phyloP scores from a whole-genome alignment of 2,329 filamentous ascomycete genomes.

The Fusarium anguioides region DNA sequence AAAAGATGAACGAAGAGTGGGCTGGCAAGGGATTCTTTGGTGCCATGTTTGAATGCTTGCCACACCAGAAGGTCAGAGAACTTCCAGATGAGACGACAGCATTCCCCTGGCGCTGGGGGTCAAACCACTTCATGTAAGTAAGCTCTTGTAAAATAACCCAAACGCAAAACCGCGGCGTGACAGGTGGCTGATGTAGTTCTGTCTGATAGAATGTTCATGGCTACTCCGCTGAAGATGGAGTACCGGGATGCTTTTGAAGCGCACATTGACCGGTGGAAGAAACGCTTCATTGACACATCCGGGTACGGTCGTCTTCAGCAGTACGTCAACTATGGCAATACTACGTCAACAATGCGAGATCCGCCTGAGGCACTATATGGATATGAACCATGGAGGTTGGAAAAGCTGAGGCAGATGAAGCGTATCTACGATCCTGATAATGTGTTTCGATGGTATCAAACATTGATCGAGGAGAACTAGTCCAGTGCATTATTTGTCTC shows the following conservation, averaged over 20 bases:
- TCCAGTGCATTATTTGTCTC: not conserved
- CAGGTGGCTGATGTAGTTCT: not conserved
- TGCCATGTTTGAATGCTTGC: not conserved
- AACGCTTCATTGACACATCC: not conserved
- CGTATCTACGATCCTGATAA: not conserved
- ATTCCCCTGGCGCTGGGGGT: not conserved
- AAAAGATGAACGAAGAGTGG: not conserved
- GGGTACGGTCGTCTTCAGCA: not conserved
- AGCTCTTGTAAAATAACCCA: not conserved
- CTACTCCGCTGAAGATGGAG: not conserved
- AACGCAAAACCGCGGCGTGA: not conserved
- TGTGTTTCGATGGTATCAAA: not conserved
- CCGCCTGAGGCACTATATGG: not conserved
- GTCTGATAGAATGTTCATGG: not conserved
- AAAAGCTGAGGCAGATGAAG: not conserved
- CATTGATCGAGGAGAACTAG: not conserved
- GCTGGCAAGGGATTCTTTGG: not conserved
- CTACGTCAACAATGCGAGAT: not conserved
- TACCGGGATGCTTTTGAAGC: not conserved
- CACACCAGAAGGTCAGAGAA: not conserved
- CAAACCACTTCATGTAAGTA: not conserved
- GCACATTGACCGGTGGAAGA: not conserved
- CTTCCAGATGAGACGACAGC: not conserved
- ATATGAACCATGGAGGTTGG: not conserved
- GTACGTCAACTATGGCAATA: not conserved